Base-by-base conservation (phyloP, 306 rosid genomes). In the Lotus japonicus region DNA sequence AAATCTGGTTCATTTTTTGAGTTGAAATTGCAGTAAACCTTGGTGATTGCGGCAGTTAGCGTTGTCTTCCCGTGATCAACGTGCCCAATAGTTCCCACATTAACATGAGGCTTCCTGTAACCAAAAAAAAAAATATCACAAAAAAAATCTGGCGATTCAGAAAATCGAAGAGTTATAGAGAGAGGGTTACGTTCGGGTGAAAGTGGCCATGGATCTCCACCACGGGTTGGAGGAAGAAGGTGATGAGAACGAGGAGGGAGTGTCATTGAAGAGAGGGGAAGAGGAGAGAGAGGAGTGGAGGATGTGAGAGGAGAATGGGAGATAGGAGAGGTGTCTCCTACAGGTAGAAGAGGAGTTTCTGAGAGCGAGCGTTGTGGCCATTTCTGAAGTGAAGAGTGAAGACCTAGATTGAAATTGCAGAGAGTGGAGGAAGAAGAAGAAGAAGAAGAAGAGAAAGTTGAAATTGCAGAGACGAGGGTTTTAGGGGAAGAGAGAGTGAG, bases 361-460 rank as follows among this genome's bases (percentile, higher is more conserved):
- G 68, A 95, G 88, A 78, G 71, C 84, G 15, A 83, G 73, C 10
- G 95, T 73, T 4, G 99, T 72, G 10, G 97, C 96, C 99, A 95
- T 84, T 58, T n/a, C n/a, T n/a, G n/a, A n/a, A n/a, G n/a, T n/a
- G n/a, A n/a, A n/a, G n/a, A n/a, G n/a, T n/a, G n/a, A 65, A 23
- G 52, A 31, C 36, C 11, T 16, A 68, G 6, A 36, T 16, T 1
- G 65, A 9, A 55, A 31, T 14, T 7, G 70, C 31, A 73, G 66
- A 72, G 13, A 26, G 35, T 0, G 0, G 43, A 39, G 11, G 11
- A 2, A 3, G 43, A 14, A 13, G 63, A 4, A 62, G 60, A 31
- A 36, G 33, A 7, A 9, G 53, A 26, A 26, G 31, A 26, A 26
- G n/a, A 26, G 31, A 35, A 6, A 23, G 41, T 28, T 28, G 31